Percentiles rank a stretch among this genome's conserved stretches.
These are phyloP conservation scores for Penicillium expansum DNA, from an alignment of 2,329 filamentous ascomycete genomes.

Conservation along the genomic window DNA sequence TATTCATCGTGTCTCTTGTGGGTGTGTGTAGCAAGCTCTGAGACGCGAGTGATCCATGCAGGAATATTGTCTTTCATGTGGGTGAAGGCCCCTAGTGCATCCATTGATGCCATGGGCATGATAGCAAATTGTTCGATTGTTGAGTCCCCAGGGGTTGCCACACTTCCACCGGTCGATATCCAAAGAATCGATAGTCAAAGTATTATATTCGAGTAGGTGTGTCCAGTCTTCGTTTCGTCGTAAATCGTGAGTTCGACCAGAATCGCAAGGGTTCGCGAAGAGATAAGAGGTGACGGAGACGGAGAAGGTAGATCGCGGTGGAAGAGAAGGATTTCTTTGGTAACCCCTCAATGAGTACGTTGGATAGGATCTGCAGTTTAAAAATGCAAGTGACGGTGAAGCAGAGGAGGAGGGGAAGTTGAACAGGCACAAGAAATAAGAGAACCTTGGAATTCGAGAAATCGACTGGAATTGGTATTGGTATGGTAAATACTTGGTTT, in stretches of 20 bases:
- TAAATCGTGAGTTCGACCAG: conserved; percentile 10
- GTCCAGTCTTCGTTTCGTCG: conserved; percentile 16
- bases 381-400: conserved; percentile 15
- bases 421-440: conserved; percentile 3
- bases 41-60: conserved; percentile 44
- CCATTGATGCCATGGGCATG: conserved; percentile 30
- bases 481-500: conserved; percentile 7
- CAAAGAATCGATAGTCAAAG: neutral
- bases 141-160: neutral
- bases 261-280: neutral
- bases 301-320: neutral
- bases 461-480: neutral
- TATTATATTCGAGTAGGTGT: neutral
- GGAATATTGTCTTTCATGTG: conserved; percentile 46
- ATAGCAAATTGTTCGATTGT: neutral
- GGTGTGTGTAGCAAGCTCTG: conserved; percentile 43
- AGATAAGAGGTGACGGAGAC: neutral
- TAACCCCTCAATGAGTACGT: neutral
- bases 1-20: conserved; percentile 44
- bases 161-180: neutral
- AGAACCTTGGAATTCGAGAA: conserved; percentile 15
- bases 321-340: neutral
- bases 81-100: conserved; percentile 46
- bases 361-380: neutral
- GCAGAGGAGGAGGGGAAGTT: conserved; percentile 11